Evolutionary conservation across 2,329 filamentous ascomycete species (phyloP), one percentile per base, ranked within the genome.

Genomic region (Pseudocercospora crystallina): DNA sequence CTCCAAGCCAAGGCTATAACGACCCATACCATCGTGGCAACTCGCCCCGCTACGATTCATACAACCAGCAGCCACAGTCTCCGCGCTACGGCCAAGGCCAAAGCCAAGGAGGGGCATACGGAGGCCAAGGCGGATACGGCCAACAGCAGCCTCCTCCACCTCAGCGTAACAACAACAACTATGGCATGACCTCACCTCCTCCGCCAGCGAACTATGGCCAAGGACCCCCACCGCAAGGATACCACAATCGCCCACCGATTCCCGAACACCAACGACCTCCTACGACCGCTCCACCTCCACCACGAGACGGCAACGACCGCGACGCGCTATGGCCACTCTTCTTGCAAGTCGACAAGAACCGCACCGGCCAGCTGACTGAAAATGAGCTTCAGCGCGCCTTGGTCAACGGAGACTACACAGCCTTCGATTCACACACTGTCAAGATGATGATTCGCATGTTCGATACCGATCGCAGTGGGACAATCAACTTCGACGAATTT

Each of bases 361-460:
- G 87, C 87, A 74, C 61, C 76, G 91, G 92, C 14, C 84, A 90
- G 58, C 80, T 99, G 40, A 90, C 87, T 2, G 91, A 96, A 72
- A 79, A 80, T 44, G 92, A 97, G 71, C 84, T 99, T 36, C 86
- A 89, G 8, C 86, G 88, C 1, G 94, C 94, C 14, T 83, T 99
- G 5, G 91, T 97, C 53, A 99, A 99, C 68, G 92, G 91, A 48
- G 94, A 99, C 77, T 96, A 89, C 83, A 89, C 89, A 1, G 83
- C 90, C 4, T 99, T 99, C 70, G 91, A 99, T 71, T 80, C 85
- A 4, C 88, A 96, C 63, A 99, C 94, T 1, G 91, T 97, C 59
- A 87, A 87, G 66, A 96, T 97, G 89, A 96, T 99, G 91, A 96
- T 99, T 61, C 87, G 91, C 67, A 97, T 99, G 94, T 99, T 99